A percentile compares a stretch with the other conserved stretches of the same genome.
phyloP scores from a whole-genome alignment of 306 rosid genomes.

The Vigna reflexopilosa region DNA sequence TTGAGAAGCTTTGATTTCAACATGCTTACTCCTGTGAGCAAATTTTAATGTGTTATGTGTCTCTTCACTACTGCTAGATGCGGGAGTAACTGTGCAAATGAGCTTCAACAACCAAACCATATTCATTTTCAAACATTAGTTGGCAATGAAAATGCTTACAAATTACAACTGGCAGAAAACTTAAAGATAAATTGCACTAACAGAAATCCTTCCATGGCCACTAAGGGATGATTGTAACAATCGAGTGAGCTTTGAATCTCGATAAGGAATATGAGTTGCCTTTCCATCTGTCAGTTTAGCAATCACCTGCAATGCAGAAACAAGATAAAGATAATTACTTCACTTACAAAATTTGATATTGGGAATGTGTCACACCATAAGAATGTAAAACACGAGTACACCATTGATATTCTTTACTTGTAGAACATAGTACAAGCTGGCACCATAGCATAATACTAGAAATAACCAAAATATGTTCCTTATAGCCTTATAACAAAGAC shows the following conservation, averaged over 20 bases:
- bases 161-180: constrained; percentile 18
- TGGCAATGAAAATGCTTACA: neutral
- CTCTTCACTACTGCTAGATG: constrained; percentile 93
- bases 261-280: constrained; percentile 87
- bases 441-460: constrained; percentile 9
- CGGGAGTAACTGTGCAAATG: constrained; percentile 91
- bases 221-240: constrained; percentile 89
- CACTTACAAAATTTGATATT: constrained; percentile 11
- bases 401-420: neutral
- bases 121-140: constrained; percentile 30
- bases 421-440: constrained; percentile 28
- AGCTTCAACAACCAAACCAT: constrained; percentile 61
- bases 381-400: constrained; percentile 13
- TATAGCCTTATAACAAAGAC: neutral
- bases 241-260: constrained; percentile 92
- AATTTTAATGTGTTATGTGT: constrained; percentile 89
- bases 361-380: constrained; percentile 2
- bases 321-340: constrained; percentile 24
- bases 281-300: constrained; percentile 86
- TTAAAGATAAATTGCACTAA: constrained; percentile 49
- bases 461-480: constrained; percentile 28
- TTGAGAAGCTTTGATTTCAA: constrained; percentile 86
- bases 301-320: constrained; percentile 65
- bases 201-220: constrained; percentile 93
- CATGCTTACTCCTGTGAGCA: constrained; percentile 89